A percentile compares a stretch with the other conserved stretches of the same genome.
Conservation (phyloP, 305 asterid genomes). For the Fraxinus sp. region DNA sequence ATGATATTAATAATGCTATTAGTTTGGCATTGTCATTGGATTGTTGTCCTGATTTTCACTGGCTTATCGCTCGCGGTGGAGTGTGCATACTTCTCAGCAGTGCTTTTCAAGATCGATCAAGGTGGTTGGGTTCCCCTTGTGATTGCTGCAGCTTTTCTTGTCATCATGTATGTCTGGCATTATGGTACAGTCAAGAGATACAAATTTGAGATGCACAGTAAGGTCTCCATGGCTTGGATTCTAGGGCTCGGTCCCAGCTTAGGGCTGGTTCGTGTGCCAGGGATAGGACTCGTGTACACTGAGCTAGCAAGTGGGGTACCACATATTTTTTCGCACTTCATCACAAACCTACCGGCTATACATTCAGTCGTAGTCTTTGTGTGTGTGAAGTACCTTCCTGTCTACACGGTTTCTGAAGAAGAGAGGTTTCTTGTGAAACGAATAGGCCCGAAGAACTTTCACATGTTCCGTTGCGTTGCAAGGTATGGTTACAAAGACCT, state of each 20-base stretch:
- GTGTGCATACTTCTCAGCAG: conserved; percentile 85
- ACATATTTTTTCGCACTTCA: conserved; percentile 90
- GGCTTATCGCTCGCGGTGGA: conserved; percentile 69
- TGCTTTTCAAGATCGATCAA: conserved; percentile 81
- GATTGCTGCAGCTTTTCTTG: conserved; percentile 75
- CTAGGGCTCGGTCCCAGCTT: conserved; percentile 93
- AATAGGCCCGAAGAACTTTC: conserved; percentile 86
- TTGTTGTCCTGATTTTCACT: conserved; percentile 73
- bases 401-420: conserved; percentile 88
- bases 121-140: conserved; percentile 99
- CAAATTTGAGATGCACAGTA: conserved; percentile 95
- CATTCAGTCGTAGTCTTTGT: conserved; percentile 88
- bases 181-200: conserved; percentile 86
- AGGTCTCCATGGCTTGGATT: conserved; percentile 95
- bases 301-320: conserved; percentile 99
- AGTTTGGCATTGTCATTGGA: conserved; percentile 97
- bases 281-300: conserved; percentile 92
- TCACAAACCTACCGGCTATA: conserved; percentile 85
- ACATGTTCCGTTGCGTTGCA: conserved; percentile 95
- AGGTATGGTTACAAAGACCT: conserved; percentile 96
- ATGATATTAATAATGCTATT: conserved; percentile 87
- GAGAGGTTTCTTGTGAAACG: conserved; percentile 88
- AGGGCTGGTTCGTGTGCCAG: conserved; percentile 97
- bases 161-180: conserved; percentile 96
- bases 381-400: conserved; percentile 93